Percentiles rank a stretch among this genome's conserved stretches.
These are phyloP conservation scores for Trichoderma koningiopsis DNA, from an alignment of 2,329 filamentous ascomycete species.

Conservation along the genomic window DNA sequence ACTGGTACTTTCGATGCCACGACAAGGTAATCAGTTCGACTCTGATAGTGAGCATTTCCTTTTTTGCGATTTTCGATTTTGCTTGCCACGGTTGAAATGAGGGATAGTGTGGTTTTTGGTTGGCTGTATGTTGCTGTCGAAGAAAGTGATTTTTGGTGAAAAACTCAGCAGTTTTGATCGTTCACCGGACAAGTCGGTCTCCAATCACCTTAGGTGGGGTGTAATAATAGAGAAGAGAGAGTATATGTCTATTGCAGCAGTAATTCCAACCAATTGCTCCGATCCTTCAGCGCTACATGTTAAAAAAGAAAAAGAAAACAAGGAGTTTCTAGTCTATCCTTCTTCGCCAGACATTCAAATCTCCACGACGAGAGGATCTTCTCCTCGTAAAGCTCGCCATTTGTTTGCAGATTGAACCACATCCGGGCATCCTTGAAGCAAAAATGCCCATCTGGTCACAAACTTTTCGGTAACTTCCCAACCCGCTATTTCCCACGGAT, in stretches of 20 bases:
- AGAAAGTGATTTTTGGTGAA: too few relatives aligned
- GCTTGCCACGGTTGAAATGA: too few relatives aligned
- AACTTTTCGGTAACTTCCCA: constrained; percentile 24
- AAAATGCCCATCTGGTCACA: constrained; percentile 16
- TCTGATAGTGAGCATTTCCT: constrained; percentile 27
- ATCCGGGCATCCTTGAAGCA: constrained; percentile 22
- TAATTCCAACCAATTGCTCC: neutral
- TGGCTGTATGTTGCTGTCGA: too few relatives aligned
- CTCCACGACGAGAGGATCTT: constrained; percentile 25
- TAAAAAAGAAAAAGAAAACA: neutral
- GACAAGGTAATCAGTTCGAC: constrained; percentile 28
- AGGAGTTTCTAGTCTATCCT: neutral
- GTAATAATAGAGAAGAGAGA: neutral
- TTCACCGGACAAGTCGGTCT: neutral
- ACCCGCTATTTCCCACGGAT: constrained; percentile 28
- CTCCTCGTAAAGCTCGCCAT: constrained; percentile 17
- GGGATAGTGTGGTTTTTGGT: too few relatives aligned
- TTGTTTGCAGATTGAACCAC: constrained; percentile 20
- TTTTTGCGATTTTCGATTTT: too few relatives aligned
- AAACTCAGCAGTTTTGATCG: neutral
- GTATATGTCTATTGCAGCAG: neutral
- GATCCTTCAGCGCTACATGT: neutral
- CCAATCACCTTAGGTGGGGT: neutral
- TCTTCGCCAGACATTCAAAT: neutral
- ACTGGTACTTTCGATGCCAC: constrained; percentile 26